Evolutionary conservation across 768 basidiomycete genomes (phyloP).

Genomic region (Trametes sanguinea): DNA sequence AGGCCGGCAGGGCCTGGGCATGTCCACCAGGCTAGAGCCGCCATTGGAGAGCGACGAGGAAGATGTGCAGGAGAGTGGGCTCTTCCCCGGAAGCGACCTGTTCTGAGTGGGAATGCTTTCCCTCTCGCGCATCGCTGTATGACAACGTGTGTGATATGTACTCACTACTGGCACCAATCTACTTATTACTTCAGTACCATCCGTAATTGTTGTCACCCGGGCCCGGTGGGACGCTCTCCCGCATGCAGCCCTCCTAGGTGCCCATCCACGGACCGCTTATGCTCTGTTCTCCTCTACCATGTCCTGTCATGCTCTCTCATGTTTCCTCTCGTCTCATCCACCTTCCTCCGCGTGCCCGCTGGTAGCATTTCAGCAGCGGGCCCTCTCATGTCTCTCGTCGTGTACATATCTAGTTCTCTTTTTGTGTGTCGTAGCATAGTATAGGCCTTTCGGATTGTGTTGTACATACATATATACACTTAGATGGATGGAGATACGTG

Average conservation of each 20-base stretch:
- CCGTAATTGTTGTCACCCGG: conserved; percentile 3
- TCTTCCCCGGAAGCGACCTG: conserved; percentile 47
- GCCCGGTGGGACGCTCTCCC: no score
- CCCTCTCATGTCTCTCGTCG: neutral
- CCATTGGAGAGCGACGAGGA: conserved; percentile 30
- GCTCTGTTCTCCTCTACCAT: neutral
- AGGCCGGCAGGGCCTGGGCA: neutral
- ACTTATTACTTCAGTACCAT: conserved; percentile 3
- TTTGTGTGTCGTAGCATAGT: conserved; percentile 14
- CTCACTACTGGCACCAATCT: neutral
- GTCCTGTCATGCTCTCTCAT: neutral
- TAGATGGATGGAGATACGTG: neutral
- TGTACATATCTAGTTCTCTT: conserved; percentile 16
- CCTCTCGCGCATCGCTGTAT: neutral
- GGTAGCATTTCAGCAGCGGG: neutral
- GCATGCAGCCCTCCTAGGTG: neutral
- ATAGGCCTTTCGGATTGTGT: conserved; percentile 8
- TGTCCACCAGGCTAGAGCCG: conserved; percentile 14
- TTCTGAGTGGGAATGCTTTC: conserved; percentile 30
- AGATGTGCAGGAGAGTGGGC: conserved; percentile 36
- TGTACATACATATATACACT: conserved; percentile 23
- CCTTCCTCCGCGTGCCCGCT: no score
- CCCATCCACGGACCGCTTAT: neutral
- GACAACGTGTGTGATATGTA: neutral
- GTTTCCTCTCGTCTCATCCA: neutral